These are phyloP conservation scores for Cucumis hystrix DNA, from an alignment of 306 rosid genomes.

Conservation along the genomic window DNA sequence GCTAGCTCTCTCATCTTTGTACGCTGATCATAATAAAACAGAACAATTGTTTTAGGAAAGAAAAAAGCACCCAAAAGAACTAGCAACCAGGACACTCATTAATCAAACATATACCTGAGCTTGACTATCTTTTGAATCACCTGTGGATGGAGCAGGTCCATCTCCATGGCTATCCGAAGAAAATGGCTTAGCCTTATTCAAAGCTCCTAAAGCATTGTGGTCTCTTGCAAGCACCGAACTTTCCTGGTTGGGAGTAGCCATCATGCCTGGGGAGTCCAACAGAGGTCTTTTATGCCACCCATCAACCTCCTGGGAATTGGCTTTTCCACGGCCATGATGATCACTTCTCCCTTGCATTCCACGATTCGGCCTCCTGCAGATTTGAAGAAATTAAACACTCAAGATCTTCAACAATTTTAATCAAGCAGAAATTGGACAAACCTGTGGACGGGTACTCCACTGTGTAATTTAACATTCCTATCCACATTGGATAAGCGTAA, in stretches of 20 bases:
- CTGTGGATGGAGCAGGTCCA: slow-evolving; percentile 25
- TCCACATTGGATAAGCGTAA: slow-evolving; percentile 27
- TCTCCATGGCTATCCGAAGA: slow-evolving; percentile 35
- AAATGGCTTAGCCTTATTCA: slow-evolving; percentile 27
- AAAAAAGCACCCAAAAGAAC: slow-evolving; percentile 5
- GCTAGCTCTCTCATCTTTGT: slow-evolving; percentile 58
- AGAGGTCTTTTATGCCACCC: slow-evolving; percentile 44
- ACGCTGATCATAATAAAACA: slow-evolving; percentile 34
- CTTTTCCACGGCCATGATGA: slow-evolving; percentile 40
- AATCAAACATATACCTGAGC: slow-evolving; percentile 52
- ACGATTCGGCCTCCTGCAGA: slow-evolving; percentile 47
- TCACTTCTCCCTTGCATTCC: slow-evolving; percentile 50
- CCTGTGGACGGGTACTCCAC: slow-evolving; percentile 49
- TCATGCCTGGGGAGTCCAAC: slow-evolving; percentile 25
- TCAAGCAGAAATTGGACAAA: slow-evolving; percentile 25
- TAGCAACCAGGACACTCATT: neutral
- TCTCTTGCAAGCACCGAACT: slow-evolving; percentile 42
- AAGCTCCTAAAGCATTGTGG: slow-evolving; percentile 24
- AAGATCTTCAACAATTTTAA: slow-evolving; percentile 19
- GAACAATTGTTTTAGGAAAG: slow-evolving; percentile 1
- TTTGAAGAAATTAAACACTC: slow-evolving; percentile 19
- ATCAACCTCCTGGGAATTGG: slow-evolving; percentile 40
- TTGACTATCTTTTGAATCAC: slow-evolving; percentile 36
- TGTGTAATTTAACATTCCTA: slow-evolving; percentile 24
- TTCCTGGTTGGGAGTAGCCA: slow-evolving; percentile 28